Base-by-base conservation (phyloP, 257 asterid species). In the Fraxinus americana region DNA sequence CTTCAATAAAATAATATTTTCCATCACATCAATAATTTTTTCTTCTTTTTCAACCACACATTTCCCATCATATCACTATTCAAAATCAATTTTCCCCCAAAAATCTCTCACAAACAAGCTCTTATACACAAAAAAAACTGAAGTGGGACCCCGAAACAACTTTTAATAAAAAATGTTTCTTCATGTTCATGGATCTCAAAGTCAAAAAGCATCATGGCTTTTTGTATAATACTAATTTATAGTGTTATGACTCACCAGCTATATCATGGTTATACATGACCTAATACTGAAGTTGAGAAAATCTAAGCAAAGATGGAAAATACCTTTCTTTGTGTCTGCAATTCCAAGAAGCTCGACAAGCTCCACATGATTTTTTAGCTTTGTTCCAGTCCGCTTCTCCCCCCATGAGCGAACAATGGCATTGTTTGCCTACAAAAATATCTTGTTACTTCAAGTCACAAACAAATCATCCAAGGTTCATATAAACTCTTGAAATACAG, bases 321-420 rank as follows among this genome's bases (percentile, higher is more conserved):
- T 82, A 92, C 98, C 97, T 87, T 88, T 92, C 54, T 90, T 86
- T 27, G 50, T 35, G 81, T 93, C 97, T 3, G 96, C 97, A 78
- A 94, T 91, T 74, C 96, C 98, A 83, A 94, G 98, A 88, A 90
- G 98, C 83, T 95, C 95, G 70, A 95, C 98, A 57, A 95, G 98
- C 14, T 93, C 98, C 77, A 93, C 98, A 34, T 95, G 99, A 84
- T 90, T 90, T 88, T 91, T 95, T 72, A 95, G 89, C 82, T 92
- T 90, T 67, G 87, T 87, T 78, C 83, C 99, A 57, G 88, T 78
- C 66, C 93, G 76, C 83, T 75, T 91, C 81, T 87, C 97, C 82
- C 98, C 97, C 98, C 97, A 93, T 16, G 94, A 75, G 54, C 97
- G 88, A 67, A 91, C 71, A 27, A 91, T 36, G 5, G 83, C 91